Conservation (phyloP, 257 asterid genomes). For the Scutellaria galericulata region DNA sequence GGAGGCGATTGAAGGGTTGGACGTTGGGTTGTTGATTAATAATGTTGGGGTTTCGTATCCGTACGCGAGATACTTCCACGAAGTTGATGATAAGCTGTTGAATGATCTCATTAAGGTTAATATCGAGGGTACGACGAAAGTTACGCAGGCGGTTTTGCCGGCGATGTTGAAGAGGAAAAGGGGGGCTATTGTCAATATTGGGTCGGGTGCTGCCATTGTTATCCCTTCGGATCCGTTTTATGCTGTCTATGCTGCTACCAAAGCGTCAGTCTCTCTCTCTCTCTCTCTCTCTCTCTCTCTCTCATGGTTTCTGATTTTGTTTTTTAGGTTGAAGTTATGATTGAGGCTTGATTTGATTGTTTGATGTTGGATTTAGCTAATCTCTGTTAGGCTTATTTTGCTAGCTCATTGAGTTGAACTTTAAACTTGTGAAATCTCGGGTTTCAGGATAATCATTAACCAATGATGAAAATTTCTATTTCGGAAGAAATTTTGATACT, state of each 20-base stretch:
- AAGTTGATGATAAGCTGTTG: conserved; percentile 83
- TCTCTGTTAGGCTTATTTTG: neutral
- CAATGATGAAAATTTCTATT: too few species aligned
- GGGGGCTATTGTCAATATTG: conserved; percentile 94
- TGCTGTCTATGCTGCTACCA: conserved; percentile 94
- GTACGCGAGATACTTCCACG: conserved; percentile 87
- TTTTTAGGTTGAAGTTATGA: too few species aligned
- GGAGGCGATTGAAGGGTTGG: conserved; percentile 73
- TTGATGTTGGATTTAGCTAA: conserved; percentile 14
- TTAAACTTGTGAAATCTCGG: neutral
- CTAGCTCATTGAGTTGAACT: neutral
- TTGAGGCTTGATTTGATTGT: neutral
- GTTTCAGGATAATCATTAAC: neutral
- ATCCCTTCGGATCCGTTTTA: conserved; percentile 95
- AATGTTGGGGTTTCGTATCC: conserved; percentile 95
- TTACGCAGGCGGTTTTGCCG: conserved; percentile 80
- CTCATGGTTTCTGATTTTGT: neutral
- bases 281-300: neutral
- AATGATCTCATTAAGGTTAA: conserved; percentile 82
- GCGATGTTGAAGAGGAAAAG: conserved; percentile 87
- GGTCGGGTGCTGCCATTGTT: conserved; percentile 91
- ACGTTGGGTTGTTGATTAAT: conserved; percentile 80
- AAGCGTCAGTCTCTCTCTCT: conserved; percentile 74
- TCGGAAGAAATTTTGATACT: too few species aligned
- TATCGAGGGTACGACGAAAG: conserved; percentile 86